Conservation (phyloP, 2,329 filamentous ascomycete species). For the Nothophoma quercina region DNA sequence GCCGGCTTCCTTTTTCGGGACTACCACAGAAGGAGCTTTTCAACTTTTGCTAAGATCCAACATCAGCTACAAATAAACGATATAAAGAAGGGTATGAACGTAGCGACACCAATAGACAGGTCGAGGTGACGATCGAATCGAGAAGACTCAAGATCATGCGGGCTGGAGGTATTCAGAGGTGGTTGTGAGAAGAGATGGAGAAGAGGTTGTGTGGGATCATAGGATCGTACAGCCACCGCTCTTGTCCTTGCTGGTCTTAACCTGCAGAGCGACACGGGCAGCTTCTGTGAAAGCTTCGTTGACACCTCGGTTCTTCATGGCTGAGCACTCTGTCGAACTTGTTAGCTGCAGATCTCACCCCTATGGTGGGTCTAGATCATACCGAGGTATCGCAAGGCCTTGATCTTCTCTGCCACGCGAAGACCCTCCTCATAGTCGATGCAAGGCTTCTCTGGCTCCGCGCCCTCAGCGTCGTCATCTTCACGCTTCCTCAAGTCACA, state of each 20-base stretch:
- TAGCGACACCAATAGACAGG: conserved; percentile 7
- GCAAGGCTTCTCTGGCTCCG: conserved; percentile 62
- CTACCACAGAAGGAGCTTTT: no score
- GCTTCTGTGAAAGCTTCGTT: conserved; percentile 99
- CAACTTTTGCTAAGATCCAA: conserved; percentile 6
- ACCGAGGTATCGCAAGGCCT: conserved; percentile 89
- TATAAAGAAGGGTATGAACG: conserved; percentile 23
- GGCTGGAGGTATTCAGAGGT: conserved; percentile 3
- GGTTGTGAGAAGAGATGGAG: neutral
- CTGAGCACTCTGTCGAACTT: conserved; percentile 79
- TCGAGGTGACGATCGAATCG: conserved; percentile 2
- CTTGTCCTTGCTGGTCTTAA: conserved; percentile 60
- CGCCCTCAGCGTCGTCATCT: conserved; percentile 64
- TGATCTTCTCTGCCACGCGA: conserved; percentile 88
- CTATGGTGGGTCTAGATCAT: conserved; percentile 31
- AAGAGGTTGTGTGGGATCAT: conserved; percentile 20
- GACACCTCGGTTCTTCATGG: conserved; percentile 96
- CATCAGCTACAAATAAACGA: conserved; percentile 15
- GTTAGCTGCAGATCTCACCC: conserved; percentile 12
- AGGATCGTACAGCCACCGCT: conserved; percentile 51
- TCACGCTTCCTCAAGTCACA: conserved; percentile 88
- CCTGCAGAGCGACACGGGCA: conserved; percentile 82
- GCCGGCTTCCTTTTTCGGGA: conserved; percentile 1
- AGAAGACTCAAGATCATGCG: neutral
- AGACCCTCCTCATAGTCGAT: conserved; percentile 93